Evolutionary conservation across 2,329 filamentous ascomycete species (phyloP).

Genomic region (Beauveria rudraprayagi): DNA sequence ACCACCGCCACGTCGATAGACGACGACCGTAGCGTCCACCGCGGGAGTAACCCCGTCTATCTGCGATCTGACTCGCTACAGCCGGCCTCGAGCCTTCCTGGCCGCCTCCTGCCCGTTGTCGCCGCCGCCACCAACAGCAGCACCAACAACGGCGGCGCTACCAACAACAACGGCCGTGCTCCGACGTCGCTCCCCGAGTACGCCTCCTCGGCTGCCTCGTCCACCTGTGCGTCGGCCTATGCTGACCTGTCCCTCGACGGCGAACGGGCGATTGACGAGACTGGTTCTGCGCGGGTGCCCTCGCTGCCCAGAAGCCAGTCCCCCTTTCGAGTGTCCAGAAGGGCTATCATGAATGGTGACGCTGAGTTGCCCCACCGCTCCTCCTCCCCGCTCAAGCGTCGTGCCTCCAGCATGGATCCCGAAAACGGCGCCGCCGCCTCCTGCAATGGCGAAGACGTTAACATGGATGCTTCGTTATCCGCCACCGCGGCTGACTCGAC

Average conservation of each 20-base stretch:
- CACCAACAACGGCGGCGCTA: slow-evolving; percentile 1
- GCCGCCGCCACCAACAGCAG: slow-evolving; percentile 17
- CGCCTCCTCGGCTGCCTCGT: slow-evolving; percentile 48
- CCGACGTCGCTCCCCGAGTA: slow-evolving; percentile 33
- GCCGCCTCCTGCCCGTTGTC: slow-evolving; percentile 38
- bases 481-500: slow-evolving; percentile 14
- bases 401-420: slow-evolving; percentile 54
- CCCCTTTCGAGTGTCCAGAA: slow-evolving; percentile 42
- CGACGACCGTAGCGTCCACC: slow-evolving; percentile 11
- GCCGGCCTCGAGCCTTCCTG: slow-evolving; percentile 43
- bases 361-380: slow-evolving; percentile 48
- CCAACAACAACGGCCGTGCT: slow-evolving; percentile 16
- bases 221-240: slow-evolving; percentile 47
- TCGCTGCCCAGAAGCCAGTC: slow-evolving; percentile 39
- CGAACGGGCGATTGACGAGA: slow-evolving; percentile 43
- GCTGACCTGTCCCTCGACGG: slow-evolving; percentile 49
- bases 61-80: slow-evolving; percentile 31
- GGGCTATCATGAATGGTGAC: slow-evolving; percentile 51
- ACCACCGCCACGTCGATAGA: slow-evolving; percentile 26
- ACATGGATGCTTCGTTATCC: slow-evolving; percentile 32
- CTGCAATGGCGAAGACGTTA: slow-evolving; percentile 37
- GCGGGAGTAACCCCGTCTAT: slow-evolving; percentile 30
- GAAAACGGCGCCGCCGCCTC: slow-evolving; percentile 32
- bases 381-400: slow-evolving; percentile 57
- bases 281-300: slow-evolving; percentile 27